A percentile compares a stretch with the other conserved stretches of the same genome.
phyloP scores from a whole-genome alignment of 176 grass and related monocot genomes.

The Avena insularis region DNA sequence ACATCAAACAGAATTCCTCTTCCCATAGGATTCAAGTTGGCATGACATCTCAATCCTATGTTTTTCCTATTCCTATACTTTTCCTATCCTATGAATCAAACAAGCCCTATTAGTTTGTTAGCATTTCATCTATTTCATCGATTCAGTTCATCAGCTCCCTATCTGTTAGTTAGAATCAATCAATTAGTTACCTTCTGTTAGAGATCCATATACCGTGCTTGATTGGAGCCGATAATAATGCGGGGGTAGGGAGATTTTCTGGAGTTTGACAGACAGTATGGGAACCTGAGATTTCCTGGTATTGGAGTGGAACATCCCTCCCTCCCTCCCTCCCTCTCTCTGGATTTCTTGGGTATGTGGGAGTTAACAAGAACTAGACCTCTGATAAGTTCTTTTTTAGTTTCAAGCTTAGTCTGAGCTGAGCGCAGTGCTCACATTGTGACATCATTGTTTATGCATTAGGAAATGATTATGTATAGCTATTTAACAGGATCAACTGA shows the following conservation, averaged over 20 bases:
- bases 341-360: background rate
- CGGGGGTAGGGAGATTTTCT: background rate
- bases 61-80: no score
- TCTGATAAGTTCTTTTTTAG: background rate
- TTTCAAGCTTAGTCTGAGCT: slow-evolving; percentile 8
- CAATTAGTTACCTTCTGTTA: background rate
- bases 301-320: background rate
- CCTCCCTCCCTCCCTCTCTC: no score
- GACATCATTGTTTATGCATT: slow-evolving; percentile 7
- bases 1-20: no score
- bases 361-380: background rate
- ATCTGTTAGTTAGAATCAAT: background rate
- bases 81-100: no score
- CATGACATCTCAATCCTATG: no score
- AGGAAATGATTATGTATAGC: slow-evolving; percentile 40
- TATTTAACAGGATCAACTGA: slow-evolving; percentile 61
- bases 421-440: background rate
- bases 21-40: no score
- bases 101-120: background rate
- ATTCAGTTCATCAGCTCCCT: background rate
- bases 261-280: background rate
- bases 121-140: background rate
- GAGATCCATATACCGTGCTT: slow-evolving; percentile 7
- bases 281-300: background rate
- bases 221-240: background rate